Evolutionary conservation across 305 asterid genomes (phyloP).

Genomic region (Petunia hybrid): DNA sequence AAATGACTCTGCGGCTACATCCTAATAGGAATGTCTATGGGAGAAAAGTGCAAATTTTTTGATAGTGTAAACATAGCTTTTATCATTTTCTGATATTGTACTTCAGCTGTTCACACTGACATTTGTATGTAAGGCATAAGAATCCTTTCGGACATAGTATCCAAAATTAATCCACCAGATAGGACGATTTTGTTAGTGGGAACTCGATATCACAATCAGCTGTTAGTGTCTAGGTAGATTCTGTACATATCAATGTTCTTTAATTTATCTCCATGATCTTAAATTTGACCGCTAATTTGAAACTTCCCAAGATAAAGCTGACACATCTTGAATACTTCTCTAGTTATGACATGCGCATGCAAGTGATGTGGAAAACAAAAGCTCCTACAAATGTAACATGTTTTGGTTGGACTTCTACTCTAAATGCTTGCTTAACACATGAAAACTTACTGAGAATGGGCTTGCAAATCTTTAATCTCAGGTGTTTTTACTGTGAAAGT

Average conservation of each 20-base stretch:
- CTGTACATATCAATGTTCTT: not conserved
- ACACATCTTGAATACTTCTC: not conserved
- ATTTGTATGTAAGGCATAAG: not conserved
- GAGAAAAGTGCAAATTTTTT: not conserved
- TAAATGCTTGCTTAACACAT: no score
- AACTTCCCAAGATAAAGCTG: not conserved
- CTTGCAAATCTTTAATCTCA: no score
- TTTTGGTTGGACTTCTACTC: no score
- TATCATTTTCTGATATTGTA: not conserved
- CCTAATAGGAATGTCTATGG: not conserved
- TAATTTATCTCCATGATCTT: not conserved
- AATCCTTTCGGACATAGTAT: not conserved
- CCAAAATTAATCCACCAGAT: not conserved
- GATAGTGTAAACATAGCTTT: not conserved
- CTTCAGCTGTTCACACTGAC: not conserved
- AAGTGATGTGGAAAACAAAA: not conserved
- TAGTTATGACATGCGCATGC: slow-evolving; percentile 19
- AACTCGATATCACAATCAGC: not conserved
- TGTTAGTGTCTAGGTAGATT: not conserved
- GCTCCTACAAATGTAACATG: not conserved
- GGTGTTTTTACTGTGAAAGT: no score
- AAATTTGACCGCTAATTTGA: not conserved
- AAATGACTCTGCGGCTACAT: not conserved
- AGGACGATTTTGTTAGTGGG: not conserved
- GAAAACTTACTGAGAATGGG: no score